These are phyloP conservation scores for Penstemon eatonii DNA, from an alignment of 257 asterid genomes.

Conservation along the genomic window DNA sequence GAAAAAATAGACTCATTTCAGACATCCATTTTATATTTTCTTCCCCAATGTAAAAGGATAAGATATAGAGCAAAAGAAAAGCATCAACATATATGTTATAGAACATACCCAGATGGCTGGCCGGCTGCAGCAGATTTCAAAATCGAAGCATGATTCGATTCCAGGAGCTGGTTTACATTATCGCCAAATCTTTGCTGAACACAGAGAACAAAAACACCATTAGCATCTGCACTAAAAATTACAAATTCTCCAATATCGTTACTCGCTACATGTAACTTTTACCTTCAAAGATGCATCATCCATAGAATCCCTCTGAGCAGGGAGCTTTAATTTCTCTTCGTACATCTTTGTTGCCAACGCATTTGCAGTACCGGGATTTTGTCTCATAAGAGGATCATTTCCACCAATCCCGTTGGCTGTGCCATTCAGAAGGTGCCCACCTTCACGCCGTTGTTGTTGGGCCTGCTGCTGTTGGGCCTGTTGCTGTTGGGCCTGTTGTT, in stretches of 20 bases:
- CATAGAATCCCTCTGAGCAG: constrained; percentile 78
- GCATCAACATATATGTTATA: constrained; percentile 8
- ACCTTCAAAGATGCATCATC: constrained; percentile 96
- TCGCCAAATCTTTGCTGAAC: constrained; percentile 90
- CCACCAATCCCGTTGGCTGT: constrained; percentile 78
- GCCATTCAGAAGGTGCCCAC: constrained; percentile 74
- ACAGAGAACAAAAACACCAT: constrained; percentile 24
- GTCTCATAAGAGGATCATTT: constrained; percentile 77
- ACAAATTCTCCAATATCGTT: constrained; percentile 1
- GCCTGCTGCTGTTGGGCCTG: constrained; percentile 56
- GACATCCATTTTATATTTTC: too few species aligned
- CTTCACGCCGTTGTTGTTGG: constrained; percentile 74
- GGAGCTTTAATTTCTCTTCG: constrained; percentile 79
- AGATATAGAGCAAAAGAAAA: neutral
- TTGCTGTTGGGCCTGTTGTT: constrained; percentile 60
- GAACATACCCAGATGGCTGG: constrained; percentile 80
- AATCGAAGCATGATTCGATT: constrained; percentile 84
- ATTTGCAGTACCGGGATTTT: constrained; percentile 82
- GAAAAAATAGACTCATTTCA: constrained; percentile 23
- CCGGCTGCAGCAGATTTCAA: constrained; percentile 86
- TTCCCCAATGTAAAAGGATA: too few species aligned
- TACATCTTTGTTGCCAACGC: constrained; percentile 85
- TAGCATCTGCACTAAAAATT: constrained; percentile 12
- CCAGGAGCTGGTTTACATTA: constrained; percentile 72
- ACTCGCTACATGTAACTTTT: constrained; percentile 12